Base-by-base conservation (phyloP, 2,329 filamentous ascomycete species). In the Neonectria faginata region DNA sequence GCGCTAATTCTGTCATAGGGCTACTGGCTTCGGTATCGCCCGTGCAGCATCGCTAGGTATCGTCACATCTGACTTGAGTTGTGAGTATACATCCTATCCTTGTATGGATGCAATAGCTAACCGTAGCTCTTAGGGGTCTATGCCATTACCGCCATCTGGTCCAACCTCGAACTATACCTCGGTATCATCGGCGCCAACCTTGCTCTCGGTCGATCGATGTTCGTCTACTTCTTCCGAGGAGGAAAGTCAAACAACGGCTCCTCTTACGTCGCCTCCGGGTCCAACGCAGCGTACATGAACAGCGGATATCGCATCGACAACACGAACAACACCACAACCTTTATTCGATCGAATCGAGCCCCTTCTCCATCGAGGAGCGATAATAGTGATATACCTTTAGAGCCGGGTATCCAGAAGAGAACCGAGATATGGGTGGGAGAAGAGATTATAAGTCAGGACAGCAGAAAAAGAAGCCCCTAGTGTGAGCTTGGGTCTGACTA, bases 101-200 rank as follows among this genome's bases (percentile, higher is more conserved):
- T 5, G 2, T 12, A 11, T 7, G 0, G 1, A 11, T 2, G n/a
- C n/a, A 29, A 18, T 4, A 7, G 16, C 14, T 42, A 8, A 60
- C 41, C 18, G 6, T 10, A 18, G 25, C 2, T 18, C 11, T 18
- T 14, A 79, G 77, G 73, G 63, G 68, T 73, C 5, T 79, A 77
- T 47, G 73, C 71, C 41, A 75, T 77, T 11, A 74, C 77, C 1
- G 79, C 78, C 29, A 78, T 79, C 42, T 81, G 78, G 78, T 79
- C 75, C 12, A 74, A 79, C 10, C 66, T 79, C 48, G 79, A 81
- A 65, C 74, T 78, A 0, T 76, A 76, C 25, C 69, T 81, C 1
- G 79, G 78, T 27, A 79, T 81, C 18, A 74, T 79, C 7, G 77
- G 76, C n/a, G 79, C 70, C 31, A 76, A 76, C 20, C 72, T 76